These are phyloP conservation scores for Elongisporangium undulatum DNA, from an alignment of 352 stramenopile genomes.

Conservation along the genomic window DNA sequence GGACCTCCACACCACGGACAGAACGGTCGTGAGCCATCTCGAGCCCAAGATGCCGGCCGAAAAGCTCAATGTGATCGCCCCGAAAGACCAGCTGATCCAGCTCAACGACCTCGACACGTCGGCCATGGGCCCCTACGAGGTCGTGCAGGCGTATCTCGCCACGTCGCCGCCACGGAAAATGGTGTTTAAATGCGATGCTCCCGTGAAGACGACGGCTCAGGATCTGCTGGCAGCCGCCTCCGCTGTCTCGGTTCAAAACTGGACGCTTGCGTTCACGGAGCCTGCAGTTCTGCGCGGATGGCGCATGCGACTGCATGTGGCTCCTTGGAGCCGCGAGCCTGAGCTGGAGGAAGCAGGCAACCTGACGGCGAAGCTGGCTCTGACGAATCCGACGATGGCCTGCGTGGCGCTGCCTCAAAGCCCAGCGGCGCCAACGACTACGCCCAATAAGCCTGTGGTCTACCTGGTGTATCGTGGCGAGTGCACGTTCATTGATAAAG, in stretches of 20 bases:
- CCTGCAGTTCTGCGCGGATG: slow-evolving; percentile 42
- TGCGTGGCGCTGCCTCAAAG: slow-evolving; percentile 20
- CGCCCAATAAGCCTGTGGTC: slow-evolving; percentile 6
- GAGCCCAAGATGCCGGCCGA: slow-evolving; percentile 44
- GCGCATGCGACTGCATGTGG: slow-evolving; percentile 48
- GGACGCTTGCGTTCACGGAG: slow-evolving; percentile 41
- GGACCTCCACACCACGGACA: slow-evolving; percentile 46
- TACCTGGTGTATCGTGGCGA: slow-evolving; percentile 48
- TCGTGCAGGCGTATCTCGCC: slow-evolving; percentile 46
- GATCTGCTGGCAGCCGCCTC: slow-evolving; percentile 1
- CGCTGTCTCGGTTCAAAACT: slow-evolving; percentile 28
- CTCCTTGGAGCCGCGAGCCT: slow-evolving; percentile 48
- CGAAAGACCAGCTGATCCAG: slow-evolving; percentile 53
- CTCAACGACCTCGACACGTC: slow-evolving; percentile 68
- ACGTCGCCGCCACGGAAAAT: slow-evolving; percentile 37
- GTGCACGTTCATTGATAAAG: slow-evolving; percentile 72
- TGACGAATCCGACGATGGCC: slow-evolving; percentile 33
- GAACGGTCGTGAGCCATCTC: slow-evolving; percentile 53
- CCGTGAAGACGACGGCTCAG: slow-evolving; percentile 15
- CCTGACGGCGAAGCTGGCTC: slow-evolving; percentile 17
- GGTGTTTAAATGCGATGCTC: slow-evolving; percentile 36
- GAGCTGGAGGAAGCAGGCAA: slow-evolving; percentile 9
- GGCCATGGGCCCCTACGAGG: slow-evolving; percentile 39
- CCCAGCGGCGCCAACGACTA: neutral
- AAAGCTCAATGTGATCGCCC: slow-evolving; percentile 40